Evolutionary conservation across 164 flowering plant genomes (phyloP).

Genomic region (Euptelea pleiosperma): DNA sequence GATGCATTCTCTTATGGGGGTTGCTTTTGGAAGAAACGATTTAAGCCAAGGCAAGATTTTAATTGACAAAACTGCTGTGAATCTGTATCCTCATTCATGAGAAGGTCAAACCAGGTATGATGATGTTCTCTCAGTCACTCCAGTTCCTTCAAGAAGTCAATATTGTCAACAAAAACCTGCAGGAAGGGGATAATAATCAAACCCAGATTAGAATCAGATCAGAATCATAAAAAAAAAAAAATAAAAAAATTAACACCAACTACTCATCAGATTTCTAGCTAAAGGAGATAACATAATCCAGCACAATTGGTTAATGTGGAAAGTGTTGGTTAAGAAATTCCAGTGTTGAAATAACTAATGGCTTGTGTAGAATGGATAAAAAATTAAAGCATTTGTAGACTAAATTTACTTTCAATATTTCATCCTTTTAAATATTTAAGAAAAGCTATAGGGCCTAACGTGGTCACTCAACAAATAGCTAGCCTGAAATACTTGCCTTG

Average conservation of each 20-base stretch:
- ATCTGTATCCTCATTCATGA: constrained; percentile 3
- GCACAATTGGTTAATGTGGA: no score
- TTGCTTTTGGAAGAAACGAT: constrained; percentile 9
- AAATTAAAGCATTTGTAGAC: no score
- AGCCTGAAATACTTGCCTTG: no score
- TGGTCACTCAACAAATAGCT: no score
- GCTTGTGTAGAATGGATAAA: no score
- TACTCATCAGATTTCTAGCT: not conserved
- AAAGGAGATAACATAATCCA: no score
- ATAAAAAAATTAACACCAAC: not conserved
- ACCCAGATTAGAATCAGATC: not conserved
- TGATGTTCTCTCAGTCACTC: constrained; percentile 37
- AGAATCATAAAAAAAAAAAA: not conserved
- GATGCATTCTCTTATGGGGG: constrained; percentile 14
- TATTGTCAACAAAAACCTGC: constrained; percentile 92
- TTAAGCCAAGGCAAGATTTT: constrained; percentile 12
- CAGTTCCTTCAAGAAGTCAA: constrained; percentile 82
- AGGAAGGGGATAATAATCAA: constrained; percentile 3
- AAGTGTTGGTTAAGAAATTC: no score
- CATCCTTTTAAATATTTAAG: no score
- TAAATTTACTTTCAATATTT: no score
- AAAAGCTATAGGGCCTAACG: no score
- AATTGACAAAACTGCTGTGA: not conserved
- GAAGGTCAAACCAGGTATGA: not conserved
- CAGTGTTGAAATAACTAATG: no score